phyloP scores from a whole-genome alignment of 2,329 filamentous ascomycete species.

The Aschersonia sp. region DNA sequence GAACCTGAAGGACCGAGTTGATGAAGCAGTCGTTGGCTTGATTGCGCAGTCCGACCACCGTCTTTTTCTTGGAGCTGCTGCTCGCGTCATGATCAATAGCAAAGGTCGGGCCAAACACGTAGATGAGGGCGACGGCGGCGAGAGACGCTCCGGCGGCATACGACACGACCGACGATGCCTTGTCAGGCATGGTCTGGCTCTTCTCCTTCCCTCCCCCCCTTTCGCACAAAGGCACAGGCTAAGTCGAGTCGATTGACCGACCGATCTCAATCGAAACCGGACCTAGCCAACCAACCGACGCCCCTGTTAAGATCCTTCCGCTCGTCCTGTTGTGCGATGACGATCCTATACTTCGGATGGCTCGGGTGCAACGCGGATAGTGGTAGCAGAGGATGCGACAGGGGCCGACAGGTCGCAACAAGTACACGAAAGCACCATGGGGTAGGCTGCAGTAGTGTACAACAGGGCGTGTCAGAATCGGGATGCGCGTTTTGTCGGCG shows the following conservation, averaged over 20 bases:
- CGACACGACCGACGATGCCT: constrained; percentile 40
- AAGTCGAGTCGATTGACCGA: neutral
- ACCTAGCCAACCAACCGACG: neutral
- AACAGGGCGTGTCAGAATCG: too few species aligned
- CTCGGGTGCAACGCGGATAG: neutral
- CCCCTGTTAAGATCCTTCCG: too few species aligned
- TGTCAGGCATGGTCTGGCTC: constrained; percentile 19
- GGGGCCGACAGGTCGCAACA: too few species aligned
- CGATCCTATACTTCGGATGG: neutral
- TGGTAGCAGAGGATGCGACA: too few species aligned
- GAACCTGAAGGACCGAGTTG: constrained; percentile 86
- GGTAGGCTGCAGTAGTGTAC: too few species aligned
- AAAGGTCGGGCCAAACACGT: constrained; percentile 96
- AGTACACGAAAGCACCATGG: too few species aligned
- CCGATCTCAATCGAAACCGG: neutral
- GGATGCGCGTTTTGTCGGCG: too few species aligned
- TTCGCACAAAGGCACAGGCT: too few species aligned
- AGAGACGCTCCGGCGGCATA: constrained; percentile 94
- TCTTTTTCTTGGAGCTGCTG: constrained; percentile 53
- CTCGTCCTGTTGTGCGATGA: too few species aligned
- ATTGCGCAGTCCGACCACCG: constrained; percentile 78
- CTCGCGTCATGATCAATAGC: constrained; percentile 74
- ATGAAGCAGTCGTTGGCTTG: constrained; percentile 94
- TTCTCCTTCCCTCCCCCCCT: too few species aligned
- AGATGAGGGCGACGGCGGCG: constrained; percentile 86